Conservation (phyloP, 2,329 filamentous ascomycete species). For the Aspergillus udagawae region DNA sequence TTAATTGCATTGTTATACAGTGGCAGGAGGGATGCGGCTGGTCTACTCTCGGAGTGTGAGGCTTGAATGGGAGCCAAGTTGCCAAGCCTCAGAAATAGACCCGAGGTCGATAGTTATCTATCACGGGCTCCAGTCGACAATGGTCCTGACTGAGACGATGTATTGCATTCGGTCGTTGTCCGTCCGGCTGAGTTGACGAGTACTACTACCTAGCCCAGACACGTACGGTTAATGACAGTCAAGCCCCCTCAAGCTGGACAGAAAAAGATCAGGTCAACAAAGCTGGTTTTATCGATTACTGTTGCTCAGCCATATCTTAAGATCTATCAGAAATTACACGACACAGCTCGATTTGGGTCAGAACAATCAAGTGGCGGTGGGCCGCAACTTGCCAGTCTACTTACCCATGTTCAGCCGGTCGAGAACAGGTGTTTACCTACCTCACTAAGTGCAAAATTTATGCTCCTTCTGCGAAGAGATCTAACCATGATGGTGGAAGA, state of each 20-base stretch:
- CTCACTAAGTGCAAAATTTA: neutral
- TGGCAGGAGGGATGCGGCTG: slow-evolving; percentile 8
- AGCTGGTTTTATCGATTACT: neutral
- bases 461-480: neutral
- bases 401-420: too few species aligned
- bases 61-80: slow-evolving; percentile 5
- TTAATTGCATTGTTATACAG: slow-evolving; percentile 10
- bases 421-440: neutral
- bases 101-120: neutral
- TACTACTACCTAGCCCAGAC: neutral
- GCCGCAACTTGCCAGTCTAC: neutral
- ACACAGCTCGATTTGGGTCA: neutral
- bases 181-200: neutral
- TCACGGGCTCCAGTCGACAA: neutral
- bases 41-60: slow-evolving; percentile 3
- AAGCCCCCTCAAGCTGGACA: neutral
- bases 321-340: neutral
- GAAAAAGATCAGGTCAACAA: neutral
- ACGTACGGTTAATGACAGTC: neutral
- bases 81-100: neutral
- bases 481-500: too few species aligned
- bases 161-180: neutral
- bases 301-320: neutral
- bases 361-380: slow-evolving; percentile 10
- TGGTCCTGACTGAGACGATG: neutral